Base-by-base conservation (phyloP, 2,329 filamentous ascomycete genomes). In the Alternaria sp. region DNA sequence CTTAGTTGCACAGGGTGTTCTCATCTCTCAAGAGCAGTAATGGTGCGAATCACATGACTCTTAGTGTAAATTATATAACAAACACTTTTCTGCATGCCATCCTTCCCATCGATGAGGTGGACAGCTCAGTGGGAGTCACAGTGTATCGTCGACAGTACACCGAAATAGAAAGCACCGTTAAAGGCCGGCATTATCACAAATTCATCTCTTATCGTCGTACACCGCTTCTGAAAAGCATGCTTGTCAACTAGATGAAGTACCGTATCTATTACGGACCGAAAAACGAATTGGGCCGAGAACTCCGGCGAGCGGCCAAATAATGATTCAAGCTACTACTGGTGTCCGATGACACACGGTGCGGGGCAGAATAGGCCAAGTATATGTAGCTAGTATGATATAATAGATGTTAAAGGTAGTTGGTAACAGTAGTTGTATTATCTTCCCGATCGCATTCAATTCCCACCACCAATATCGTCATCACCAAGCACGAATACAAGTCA, bases 201-300 rank as follows among this genome's bases (percentile, higher is more conserved):
- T 5, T 26, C 28, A 30, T 48, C 43, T 48, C 42, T 48, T 55
- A 55, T 55, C 53, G 12, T 41, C 53, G n/a, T 18, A 30, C 43
- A 47, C 34, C n/a, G 26, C 53, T n/a, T 26, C 26, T 24, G 16
- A 18, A 18, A 7, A 5, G 34, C 3, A 30, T 30, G 14, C 22
- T 30, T 20, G 9, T 16, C 18, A 5, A 8, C 39, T 3, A n/a
- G 12, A 39, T 4, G 11, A 38, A 48, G 11, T 7, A n/a, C 16
- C 22, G 42, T 47, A 55, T 39, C 34, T 41, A 41, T 30, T 26
- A 39, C 53, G 53, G 53, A 30, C 53, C 32, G 42, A 55, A 55
- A 32, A 14, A 18, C 30, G 39, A 43, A 54, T 44, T 48, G 32
- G 24, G 24, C 53, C 53, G 34, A 55, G 22, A 9, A 39, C 34